These are phyloP conservation scores for Xylaria sp. DNA, from an alignment of 2,329 filamentous ascomycete genomes.

Conservation along the genomic window DNA sequence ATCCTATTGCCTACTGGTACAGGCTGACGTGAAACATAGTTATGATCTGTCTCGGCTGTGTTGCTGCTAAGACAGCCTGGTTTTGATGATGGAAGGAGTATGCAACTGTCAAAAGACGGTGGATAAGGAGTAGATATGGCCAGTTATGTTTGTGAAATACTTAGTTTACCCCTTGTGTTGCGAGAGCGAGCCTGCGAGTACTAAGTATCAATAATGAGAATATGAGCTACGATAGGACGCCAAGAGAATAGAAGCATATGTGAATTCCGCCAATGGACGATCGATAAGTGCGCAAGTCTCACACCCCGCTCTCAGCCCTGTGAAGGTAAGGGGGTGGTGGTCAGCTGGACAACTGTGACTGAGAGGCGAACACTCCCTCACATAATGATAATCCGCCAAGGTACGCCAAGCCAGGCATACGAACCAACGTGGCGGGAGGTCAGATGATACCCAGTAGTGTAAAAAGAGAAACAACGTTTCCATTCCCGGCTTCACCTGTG, in stretches of 20 bases:
- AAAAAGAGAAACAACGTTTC: too few relatives aligned
- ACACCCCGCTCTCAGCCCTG: background rate
- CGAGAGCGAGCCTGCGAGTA: background rate
- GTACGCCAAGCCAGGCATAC: background rate
- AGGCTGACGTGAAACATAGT: slow-evolving; percentile 3
- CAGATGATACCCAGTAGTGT: background rate
- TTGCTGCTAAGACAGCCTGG: background rate
- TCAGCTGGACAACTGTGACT: background rate
- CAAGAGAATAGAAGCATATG: too few relatives aligned
- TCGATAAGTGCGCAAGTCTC: background rate
- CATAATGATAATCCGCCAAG: background rate
- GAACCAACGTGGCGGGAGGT: background rate
- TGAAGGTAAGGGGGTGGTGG: background rate
- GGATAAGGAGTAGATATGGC: background rate
- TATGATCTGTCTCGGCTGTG: background rate
- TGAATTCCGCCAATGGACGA: too few relatives aligned
- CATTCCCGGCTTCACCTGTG: background rate
- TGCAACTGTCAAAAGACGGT: background rate
- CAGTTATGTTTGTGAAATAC: background rate
- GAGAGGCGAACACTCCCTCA: too few relatives aligned
- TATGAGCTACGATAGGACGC: too few relatives aligned
- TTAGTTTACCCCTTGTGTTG: too few relatives aligned
- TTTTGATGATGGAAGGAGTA: background rate
- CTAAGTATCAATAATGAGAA: too few relatives aligned
- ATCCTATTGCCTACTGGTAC: background rate